Conservation (phyloP, 495 filamentous ascomycete species). For the Aspergillus homomorphus region DNA sequence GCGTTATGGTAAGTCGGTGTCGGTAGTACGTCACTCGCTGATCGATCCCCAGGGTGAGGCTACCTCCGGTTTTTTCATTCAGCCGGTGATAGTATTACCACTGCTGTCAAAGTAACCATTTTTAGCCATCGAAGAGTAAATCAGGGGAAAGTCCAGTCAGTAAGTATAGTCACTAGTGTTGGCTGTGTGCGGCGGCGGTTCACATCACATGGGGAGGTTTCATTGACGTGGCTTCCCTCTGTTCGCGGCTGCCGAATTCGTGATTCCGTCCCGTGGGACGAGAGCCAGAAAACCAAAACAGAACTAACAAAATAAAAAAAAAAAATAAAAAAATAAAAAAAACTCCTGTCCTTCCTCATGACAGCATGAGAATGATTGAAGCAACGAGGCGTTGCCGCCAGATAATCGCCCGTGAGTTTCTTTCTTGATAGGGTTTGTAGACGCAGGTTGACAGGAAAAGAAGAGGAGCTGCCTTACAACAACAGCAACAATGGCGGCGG, state of each 20-base stretch:
- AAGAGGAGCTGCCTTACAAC: neutral
- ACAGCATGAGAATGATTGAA: conserved; percentile 8
- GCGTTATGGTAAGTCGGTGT: neutral
- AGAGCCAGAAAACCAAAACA: conserved; percentile 4
- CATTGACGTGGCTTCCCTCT: conserved; percentile 27
- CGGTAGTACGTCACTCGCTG: neutral
- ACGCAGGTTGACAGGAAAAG: neutral
- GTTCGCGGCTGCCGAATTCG: conserved; percentile 16
- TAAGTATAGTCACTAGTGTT: neutral
- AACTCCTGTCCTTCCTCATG: too few relatives aligned
- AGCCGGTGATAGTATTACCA: neutral
- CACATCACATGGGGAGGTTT: conserved; percentile 21
- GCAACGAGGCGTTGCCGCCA: conserved; percentile 4
- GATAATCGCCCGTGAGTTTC: neutral
- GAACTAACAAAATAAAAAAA: too few relatives aligned
- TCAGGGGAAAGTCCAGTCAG: neutral
- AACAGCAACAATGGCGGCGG: conserved; percentile 1
- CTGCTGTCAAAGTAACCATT: too few relatives aligned
- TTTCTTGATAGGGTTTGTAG: neutral
- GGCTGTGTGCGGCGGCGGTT: neutral
- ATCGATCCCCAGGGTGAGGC: neutral
- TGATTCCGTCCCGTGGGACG: conserved; percentile 18
- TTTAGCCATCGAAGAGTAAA: too few relatives aligned
- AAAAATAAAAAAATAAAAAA: too few relatives aligned
- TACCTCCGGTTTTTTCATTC: neutral